Conservation (phyloP, 305 asterid species). For the Stenogyne calaminthoides region DNA sequence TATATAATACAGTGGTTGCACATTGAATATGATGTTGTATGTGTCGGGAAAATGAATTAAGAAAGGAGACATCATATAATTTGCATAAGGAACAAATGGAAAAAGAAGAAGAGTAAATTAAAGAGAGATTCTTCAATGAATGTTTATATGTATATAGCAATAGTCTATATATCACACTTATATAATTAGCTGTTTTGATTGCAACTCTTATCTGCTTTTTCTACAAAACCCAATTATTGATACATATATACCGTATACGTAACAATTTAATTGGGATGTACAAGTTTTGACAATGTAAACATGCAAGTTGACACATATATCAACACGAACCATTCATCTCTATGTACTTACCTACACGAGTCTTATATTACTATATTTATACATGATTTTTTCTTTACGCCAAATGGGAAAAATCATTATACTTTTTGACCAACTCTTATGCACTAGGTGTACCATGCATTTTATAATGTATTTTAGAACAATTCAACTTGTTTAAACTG, state of each 20-base stretch:
- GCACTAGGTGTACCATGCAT: too few relatives aligned
- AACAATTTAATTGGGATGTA: slow-evolving; percentile 21
- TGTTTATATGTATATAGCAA: neutral
- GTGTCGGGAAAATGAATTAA: slow-evolving; percentile 9
- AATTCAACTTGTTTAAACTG: too few relatives aligned
- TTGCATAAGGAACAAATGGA: slow-evolving; percentile 20
- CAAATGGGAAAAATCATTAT: too few relatives aligned
- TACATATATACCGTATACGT: neutral
- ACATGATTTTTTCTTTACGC: too few relatives aligned
- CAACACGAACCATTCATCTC: neutral
- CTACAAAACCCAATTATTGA: slow-evolving; percentile 19
- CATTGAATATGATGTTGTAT: slow-evolving; percentile 24
- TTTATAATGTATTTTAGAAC: too few relatives aligned
- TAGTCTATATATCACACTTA: neutral
- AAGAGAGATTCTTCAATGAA: slow-evolving; percentile 22
- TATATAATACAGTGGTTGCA: slow-evolving; percentile 8
- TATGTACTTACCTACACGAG: neutral
- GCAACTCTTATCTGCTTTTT: slow-evolving; percentile 39
- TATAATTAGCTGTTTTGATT: slow-evolving; percentile 40
- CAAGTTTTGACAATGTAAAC: neutral
- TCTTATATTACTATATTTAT: neutral
- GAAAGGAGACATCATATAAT: slow-evolving; percentile 32
- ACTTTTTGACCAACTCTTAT: too few relatives aligned
- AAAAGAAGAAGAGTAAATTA: slow-evolving; percentile 11
- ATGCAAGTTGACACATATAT: neutral